Conservation (phyloP, 768 basidiomycete species). For the Lactarius quietus region DNA sequence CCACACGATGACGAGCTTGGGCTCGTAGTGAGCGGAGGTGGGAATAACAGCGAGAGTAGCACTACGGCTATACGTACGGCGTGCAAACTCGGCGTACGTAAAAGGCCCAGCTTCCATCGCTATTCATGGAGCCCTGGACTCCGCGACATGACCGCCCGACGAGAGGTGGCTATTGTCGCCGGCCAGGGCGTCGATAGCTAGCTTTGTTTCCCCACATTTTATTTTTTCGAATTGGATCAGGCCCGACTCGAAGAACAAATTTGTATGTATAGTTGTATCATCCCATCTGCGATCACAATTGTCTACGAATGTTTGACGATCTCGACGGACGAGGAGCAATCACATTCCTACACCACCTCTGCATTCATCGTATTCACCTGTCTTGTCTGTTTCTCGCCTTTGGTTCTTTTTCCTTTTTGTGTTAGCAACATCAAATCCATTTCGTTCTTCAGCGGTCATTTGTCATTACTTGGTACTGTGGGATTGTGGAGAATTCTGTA, state of each 20-base stretch:
- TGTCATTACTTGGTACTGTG: background rate
- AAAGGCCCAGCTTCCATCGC: conserved; percentile 46
- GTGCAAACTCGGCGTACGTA: conserved; percentile 45
- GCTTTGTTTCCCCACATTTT: background rate
- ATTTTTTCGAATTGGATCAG: conserved; percentile 7
- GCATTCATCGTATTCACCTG: conserved; percentile 21
- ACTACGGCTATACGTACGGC: conserved; percentile 50
- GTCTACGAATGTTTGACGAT: conserved; percentile 22
- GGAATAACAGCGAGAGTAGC: conserved; percentile 28
- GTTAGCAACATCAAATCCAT: conserved; percentile 10
- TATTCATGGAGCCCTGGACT: conserved; percentile 46
- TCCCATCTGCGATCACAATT: conserved; percentile 16
- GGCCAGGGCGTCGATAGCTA: conserved; percentile 22
- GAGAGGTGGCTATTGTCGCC: conserved; percentile 17
- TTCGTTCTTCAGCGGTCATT: background rate
- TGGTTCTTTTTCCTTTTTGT: background rate
- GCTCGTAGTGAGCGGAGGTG: conserved; percentile 15
- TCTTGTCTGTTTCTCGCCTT: background rate
- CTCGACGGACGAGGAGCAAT: conserved; percentile 24
- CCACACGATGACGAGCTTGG: conserved; percentile 20
- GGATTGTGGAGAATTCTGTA: conserved; percentile 14
- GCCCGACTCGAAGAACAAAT: conserved; percentile 9
- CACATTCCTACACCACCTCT: conserved; percentile 21
- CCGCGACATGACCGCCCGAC: conserved; percentile 8
- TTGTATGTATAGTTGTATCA: conserved; percentile 25